Evolutionary conservation across 495 filamentous ascomycete genomes (phyloP), one percentile per base, ranked within the genome.

Genomic region (Amorphotheca resinae): DNA sequence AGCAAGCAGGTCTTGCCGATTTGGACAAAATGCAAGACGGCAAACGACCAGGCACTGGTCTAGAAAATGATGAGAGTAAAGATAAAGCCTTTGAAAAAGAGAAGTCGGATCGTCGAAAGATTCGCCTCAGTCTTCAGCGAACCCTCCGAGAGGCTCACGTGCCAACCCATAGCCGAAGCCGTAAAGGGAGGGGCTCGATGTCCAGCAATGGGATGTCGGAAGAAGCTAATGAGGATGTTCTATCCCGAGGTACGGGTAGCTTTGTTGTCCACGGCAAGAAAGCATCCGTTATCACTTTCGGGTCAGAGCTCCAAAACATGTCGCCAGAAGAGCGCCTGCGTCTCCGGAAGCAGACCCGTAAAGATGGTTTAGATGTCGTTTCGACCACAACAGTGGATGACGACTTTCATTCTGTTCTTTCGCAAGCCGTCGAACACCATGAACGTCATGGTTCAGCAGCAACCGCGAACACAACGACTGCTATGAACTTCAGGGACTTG

Each of bases 201-300:
- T 77, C 82, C 12, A 77, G 74, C 48, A 67, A 66, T 16, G 68
- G 63, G 3, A 54, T 70, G 45, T 65, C 67, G n/a, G 83, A 84
- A 17, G 84, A 88, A 25, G 48, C 49, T 37, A 72, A 75, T 36
- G 67, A 66, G 11, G 86, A 88, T 58, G 74, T 79, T 8, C 69
- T 98, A 7, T 62, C 79, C 11, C 74, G 91, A 14, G 82, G 80
- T 20, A 75, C 80, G 9, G 84, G 86, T 9, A 93, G 82, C 50
- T 96, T 98, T 58, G 93, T 86, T 4, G 80, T 98, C 3, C 91
- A 98, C 56, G 91, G 91, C 42, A 98, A 98, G 66, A 96, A 98
- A 60, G 91, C 91, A 2, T 94, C 86, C 0, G 82, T 98, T 38
- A 80, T 98, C 46, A 93, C 84, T 21, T 94, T 98, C 59, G 88